A percentile compares a stretch with the other conserved stretches of the same genome.
Evolutionary conservation across 2,329 filamentous ascomycete genomes (phyloP).

Genomic region (Alternaria gansuensis): DNA sequence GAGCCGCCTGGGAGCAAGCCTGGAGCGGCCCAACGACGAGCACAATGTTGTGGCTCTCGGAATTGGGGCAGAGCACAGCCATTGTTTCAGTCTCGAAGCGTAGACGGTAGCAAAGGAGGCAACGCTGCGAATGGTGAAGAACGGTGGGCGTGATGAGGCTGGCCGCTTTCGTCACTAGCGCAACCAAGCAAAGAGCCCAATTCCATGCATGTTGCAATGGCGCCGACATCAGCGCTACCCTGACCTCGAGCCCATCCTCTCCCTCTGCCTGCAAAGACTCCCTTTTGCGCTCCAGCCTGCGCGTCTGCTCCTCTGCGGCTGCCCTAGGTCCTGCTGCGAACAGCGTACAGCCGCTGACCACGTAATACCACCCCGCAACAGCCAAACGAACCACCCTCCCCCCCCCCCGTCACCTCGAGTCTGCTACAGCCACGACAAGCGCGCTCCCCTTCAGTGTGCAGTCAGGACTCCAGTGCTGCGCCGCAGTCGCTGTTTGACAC

Average conservation of each 20-base stretch:
- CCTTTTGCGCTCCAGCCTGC: constrained; percentile 1
- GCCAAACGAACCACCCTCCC: constrained; percentile 8
- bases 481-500: constrained; percentile 5
- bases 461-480: constrained; percentile 1
- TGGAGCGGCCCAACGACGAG: constrained; percentile 1
- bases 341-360: constrained; percentile 16
- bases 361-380: constrained; percentile 25
- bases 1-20: background rate
- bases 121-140: background rate
- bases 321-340: constrained; percentile 6
- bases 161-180: constrained; percentile 19
- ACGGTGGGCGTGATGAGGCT: constrained; percentile 13
- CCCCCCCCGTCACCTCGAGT: constrained; percentile 18
- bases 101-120: background rate
- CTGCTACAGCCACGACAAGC: constrained; percentile 3
- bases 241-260: constrained; percentile 20
- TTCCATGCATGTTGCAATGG: constrained; percentile 22
- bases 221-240: constrained; percentile 21
- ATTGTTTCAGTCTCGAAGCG: background rate
- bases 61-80: background rate
- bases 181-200: constrained; percentile 20
- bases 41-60: background rate
- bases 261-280: constrained; percentile 9
- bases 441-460: constrained; percentile 6
- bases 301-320: constrained; percentile 3